phyloP scores from a whole-genome alignment of 2,329 filamentous ascomycete genomes.

The Ophiosphaerella korrae region DNA sequence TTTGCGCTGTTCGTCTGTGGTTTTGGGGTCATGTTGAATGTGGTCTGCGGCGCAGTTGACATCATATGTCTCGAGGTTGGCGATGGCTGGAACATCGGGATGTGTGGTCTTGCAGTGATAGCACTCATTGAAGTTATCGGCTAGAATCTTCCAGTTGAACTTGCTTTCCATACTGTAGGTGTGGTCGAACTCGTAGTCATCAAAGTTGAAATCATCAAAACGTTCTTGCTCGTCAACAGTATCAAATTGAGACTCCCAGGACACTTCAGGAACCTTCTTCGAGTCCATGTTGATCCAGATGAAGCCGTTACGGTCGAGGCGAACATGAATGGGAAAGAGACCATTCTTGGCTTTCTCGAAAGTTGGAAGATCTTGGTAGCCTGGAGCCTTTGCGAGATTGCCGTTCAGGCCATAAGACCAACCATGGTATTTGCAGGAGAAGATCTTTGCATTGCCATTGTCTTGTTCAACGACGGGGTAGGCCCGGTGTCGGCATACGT shows the following conservation, averaged over 20 bases:
- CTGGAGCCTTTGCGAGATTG: constrained; percentile 51
- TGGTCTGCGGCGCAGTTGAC: constrained; percentile 37
- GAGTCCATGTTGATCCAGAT: constrained; percentile 47
- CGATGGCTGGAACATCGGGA: constrained; percentile 61
- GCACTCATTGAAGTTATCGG: constrained; percentile 70
- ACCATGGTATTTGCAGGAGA: constrained; percentile 54
- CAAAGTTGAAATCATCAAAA: constrained; percentile 40
- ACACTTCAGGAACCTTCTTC: constrained; percentile 34
- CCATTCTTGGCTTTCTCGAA: constrained; percentile 49
- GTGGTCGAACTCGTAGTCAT: constrained; percentile 55
- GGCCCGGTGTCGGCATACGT: constrained; percentile 53
- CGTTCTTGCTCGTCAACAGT: constrained; percentile 41
- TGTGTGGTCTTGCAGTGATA: constrained; percentile 67
- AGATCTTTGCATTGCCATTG: constrained; percentile 45
- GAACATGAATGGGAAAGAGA: constrained; percentile 42
- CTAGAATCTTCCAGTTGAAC: constrained; percentile 43
- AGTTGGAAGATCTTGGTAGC: constrained; percentile 47
- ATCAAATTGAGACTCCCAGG: constrained; percentile 39
- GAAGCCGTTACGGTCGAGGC: constrained; percentile 40
- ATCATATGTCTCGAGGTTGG: constrained; percentile 61
- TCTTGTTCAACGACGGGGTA: constrained; percentile 49
- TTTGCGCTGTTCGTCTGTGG: constrained; percentile 31
- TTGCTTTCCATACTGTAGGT: constrained; percentile 39
- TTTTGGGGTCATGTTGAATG: constrained; percentile 40
- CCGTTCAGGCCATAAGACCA: constrained; percentile 54